These are phyloP conservation scores for Cocos nucifera DNA, from an alignment of 176 grass and related monocot species.

Conservation along the genomic window DNA sequence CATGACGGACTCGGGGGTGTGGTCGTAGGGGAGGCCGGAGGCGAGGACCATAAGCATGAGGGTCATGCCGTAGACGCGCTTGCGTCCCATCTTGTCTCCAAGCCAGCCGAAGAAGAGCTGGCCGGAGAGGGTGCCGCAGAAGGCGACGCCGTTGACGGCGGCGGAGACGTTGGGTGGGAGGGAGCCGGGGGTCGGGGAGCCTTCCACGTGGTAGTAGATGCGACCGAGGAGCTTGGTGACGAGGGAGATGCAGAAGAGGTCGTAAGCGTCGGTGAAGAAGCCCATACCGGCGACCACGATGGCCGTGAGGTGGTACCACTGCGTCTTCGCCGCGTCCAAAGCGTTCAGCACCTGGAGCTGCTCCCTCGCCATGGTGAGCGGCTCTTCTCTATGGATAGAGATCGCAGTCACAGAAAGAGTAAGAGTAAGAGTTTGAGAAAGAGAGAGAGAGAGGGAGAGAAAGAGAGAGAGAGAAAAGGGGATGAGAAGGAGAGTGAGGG, in stretches of 20 bases:
- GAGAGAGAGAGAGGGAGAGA: background rate
- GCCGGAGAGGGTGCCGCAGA: slow-evolving; percentile 27
- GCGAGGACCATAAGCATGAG: too few species aligned
- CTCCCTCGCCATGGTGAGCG: too few species aligned
- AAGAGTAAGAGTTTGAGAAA: background rate
- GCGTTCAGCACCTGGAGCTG: too few species aligned
- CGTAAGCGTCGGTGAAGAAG: too few species aligned
- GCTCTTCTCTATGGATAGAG: too few species aligned
- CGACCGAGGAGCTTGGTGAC: slow-evolving; percentile 27
- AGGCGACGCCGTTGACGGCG: slow-evolving; percentile 31
- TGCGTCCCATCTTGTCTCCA: slow-evolving; percentile 37
- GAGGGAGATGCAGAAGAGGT: slow-evolving; percentile 16
- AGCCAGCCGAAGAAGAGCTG: slow-evolving; percentile 37
- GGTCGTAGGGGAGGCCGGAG: too few species aligned
- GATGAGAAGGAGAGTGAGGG: background rate
- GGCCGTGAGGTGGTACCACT: too few species aligned
- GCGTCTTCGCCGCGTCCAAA: too few species aligned
- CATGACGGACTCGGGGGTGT: too few species aligned
- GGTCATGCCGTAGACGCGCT: background rate
- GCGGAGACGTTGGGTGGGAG: slow-evolving; percentile 26
- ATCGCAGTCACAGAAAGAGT: background rate
- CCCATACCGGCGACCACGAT: too few species aligned
- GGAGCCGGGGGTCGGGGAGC: slow-evolving; percentile 8
- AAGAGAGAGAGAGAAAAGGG: background rate
- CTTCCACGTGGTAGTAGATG: slow-evolving; percentile 26